A percentile compares a stretch with the other conserved stretches of the same genome.
These are phyloP conservation scores for Mycena chlorophos DNA, from an alignment of 768 basidiomycete genomes.

Conservation along the genomic window DNA sequence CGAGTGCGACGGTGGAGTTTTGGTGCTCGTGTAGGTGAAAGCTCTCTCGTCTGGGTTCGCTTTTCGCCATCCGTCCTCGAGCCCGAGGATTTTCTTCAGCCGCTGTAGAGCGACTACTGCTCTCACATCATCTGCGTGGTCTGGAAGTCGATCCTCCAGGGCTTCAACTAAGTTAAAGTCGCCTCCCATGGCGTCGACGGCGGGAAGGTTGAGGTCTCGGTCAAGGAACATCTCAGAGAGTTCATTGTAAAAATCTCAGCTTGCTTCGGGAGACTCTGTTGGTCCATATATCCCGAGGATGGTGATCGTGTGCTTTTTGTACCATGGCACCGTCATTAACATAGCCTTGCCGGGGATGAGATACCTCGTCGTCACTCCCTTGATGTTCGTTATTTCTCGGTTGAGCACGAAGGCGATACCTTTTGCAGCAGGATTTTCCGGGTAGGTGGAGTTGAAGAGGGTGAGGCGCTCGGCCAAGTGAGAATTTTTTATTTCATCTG, in stretches of 20 bases:
- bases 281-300: constrained; percentile 16
- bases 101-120: neutral
- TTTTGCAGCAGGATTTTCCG: neutral
- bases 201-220: neutral
- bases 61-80: constrained; percentile 9
- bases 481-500: neutral
- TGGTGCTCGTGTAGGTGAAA: constrained; percentile 9
- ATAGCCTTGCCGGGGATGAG: constrained; percentile 10
- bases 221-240: neutral
- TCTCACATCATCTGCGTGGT: neutral
- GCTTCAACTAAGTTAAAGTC: constrained; percentile 6
- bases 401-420: constrained; percentile 19
- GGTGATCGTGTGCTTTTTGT: neutral
- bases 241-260: neutral
- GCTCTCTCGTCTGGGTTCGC: constrained; percentile 5
- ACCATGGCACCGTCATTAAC: constrained; percentile 1
- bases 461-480: neutral
- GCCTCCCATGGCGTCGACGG: neutral
- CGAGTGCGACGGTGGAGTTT: constrained; percentile 1
- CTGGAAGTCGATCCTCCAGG: neutral
- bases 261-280: constrained; percentile 1
- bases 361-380: neutral
- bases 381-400: constrained; percentile 4
- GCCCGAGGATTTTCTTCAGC: neutral
- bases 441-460: neutral